These are phyloP conservation scores for Colletotrichum brevisporum DNA, from an alignment of 2,329 filamentous ascomycete genomes.

Conservation along the genomic window DNA sequence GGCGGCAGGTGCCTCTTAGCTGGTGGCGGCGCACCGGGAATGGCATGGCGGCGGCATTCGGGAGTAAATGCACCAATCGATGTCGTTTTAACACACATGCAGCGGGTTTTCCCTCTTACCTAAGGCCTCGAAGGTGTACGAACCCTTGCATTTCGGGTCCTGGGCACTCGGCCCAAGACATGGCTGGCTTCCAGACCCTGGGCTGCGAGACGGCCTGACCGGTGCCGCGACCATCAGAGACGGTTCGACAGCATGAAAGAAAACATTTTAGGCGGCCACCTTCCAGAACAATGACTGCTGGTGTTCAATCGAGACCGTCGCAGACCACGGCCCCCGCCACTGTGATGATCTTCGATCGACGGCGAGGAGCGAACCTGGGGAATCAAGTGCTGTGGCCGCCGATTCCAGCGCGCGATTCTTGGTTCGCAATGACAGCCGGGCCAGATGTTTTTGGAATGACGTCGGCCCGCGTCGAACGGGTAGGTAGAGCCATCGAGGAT, in stretches of 20 bases:
- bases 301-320: constrained; percentile 25
- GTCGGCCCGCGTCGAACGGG: constrained; percentile 26
- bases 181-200: constrained; percentile 19
- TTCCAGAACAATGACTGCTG: constrained; percentile 32
- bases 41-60: constrained; percentile 3
- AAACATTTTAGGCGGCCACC: constrained; percentile 13
- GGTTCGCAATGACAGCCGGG: constrained; percentile 3
- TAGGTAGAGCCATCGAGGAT: constrained; percentile 9
- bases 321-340: constrained; percentile 26
- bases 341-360: constrained; percentile 24
- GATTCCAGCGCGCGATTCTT: constrained; percentile 1
- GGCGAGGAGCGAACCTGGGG: constrained; percentile 3
- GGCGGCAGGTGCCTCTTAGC: constrained; percentile 9
- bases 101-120: neutral
- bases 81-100: constrained; percentile 1
- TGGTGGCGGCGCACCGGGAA: constrained; percentile 19
- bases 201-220: constrained; percentile 15
- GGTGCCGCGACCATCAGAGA: constrained; percentile 19
- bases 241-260: constrained; percentile 22
- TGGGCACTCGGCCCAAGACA: constrained; percentile 22
- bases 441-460: constrained; percentile 27
- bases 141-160: constrained; percentile 8
- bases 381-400: neutral
- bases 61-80: constrained; percentile 24
- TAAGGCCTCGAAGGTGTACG: neutral